These are phyloP conservation scores for Neoboletus subvelutipes DNA, from an alignment of 768 basidiomycete species.

Conservation along the genomic window DNA sequence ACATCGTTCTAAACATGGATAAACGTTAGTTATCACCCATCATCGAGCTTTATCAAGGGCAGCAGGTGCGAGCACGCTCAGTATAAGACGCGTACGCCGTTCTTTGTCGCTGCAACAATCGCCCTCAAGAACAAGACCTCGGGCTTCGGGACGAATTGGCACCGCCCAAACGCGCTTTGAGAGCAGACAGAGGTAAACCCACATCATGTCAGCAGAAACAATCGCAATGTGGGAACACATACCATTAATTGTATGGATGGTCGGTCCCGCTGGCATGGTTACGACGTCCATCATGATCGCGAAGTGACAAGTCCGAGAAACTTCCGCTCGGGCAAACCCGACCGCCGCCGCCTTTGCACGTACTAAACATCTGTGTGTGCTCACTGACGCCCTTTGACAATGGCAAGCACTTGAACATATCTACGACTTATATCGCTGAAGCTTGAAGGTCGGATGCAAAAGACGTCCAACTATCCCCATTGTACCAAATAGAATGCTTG, in stretches of 20 bases:
- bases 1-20: background rate
- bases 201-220: background rate
- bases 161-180: background rate
- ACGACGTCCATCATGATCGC: background rate
- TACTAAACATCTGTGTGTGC: background rate
- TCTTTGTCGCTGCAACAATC: background rate
- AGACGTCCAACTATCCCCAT: background rate
- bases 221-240: background rate
- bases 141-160: background rate
- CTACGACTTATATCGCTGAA: background rate
- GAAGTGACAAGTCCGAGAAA: background rate
- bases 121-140: background rate
- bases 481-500: background rate
- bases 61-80: background rate
- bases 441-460: background rate
- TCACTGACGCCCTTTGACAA: background rate
- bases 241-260: background rate
- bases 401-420: background rate
- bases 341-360: too few species aligned
- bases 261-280: background rate
- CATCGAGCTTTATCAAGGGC: conserved; percentile 2
- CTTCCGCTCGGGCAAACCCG: background rate
- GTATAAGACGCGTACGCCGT: background rate
- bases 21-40: background rate
- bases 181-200: background rate